These are phyloP conservation scores for Diaporthe sp. DNA, from an alignment of 2,329 filamentous ascomycete genomes.

Conservation along the genomic window DNA sequence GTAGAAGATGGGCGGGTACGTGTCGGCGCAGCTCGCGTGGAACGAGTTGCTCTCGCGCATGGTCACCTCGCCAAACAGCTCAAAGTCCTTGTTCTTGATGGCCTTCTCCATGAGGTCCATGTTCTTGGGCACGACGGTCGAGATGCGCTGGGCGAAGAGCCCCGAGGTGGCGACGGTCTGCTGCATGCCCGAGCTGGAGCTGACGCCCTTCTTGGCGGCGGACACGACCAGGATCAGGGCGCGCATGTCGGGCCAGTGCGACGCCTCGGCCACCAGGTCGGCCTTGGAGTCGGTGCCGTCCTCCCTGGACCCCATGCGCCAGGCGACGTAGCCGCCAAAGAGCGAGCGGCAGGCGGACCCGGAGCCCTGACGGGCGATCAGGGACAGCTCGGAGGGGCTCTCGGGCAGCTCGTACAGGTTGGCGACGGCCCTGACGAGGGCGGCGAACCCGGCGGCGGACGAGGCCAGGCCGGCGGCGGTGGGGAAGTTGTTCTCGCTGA, in stretches of 20 bases:
- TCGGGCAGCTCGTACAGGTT: constrained; percentile 90
- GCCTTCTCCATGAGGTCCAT: constrained; percentile 91
- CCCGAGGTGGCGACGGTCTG: constrained; percentile 92
- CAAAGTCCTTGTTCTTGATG: constrained; percentile 84
- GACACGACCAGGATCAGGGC: constrained; percentile 92
- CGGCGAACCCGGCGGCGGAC: constrained; percentile 78
- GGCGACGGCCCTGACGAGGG: constrained; percentile 86
- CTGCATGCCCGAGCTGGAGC: constrained; percentile 95
- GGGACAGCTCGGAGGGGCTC: constrained; percentile 84
- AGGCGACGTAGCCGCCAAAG: constrained; percentile 96
- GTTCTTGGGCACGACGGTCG: constrained; percentile 82
- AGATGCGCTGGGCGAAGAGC: constrained; percentile 85
- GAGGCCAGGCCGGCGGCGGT: constrained; percentile 91
- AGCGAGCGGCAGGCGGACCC: constrained; percentile 94
- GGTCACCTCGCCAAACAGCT: constrained; percentile 87
- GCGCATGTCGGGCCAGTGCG: constrained; percentile 96
- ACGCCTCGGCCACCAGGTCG: constrained; percentile 87
- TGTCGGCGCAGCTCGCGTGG: constrained; percentile 95
- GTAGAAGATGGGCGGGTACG: constrained; percentile 98
- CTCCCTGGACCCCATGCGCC: constrained; percentile 81
- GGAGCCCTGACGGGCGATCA: constrained; percentile 93
- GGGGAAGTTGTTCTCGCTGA: constrained; percentile 99
- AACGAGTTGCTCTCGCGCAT: constrained; percentile 99
- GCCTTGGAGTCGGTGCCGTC: constrained; percentile 92
- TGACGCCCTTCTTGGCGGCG: constrained; percentile 95